Base-by-base conservation (phyloP, 257 asterid species). In the Solanum dulcamara region DNA sequence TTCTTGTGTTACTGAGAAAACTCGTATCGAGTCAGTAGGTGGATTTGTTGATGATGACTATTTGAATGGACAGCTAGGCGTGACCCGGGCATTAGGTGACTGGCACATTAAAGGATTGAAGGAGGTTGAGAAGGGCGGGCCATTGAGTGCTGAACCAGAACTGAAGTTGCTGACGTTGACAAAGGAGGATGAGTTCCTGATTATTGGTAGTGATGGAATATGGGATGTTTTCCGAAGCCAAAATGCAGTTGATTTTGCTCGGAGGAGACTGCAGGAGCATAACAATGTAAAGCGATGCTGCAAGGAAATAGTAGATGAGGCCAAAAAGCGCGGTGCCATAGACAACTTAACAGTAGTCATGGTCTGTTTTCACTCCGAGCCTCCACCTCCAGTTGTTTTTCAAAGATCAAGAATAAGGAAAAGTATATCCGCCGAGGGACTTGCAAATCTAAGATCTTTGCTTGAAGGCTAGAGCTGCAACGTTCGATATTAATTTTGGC, bases 101-200 rank as follows among this genome's bases (percentile, higher is more conserved):
- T 94, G 98, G 99, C 99, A 96, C 91, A 90, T 96, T 10, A 93
- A 94, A 89, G 98, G 99, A 30, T 90, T 96, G 67, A 96, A 96
- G 90, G 91, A 89, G 35, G 91, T 88, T 5, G 94, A 89, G 35
- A 88, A 74, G 32, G 93, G 94, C 0, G 99, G 99, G 7, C 99
- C 98, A 0, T 84, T 96, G 88, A 93, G 94, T 28, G 98, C 99
- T 20, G 99, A 96, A 86, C 99, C 99, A 6, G 99, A 96, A 85
- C 91, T 96, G 72, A 92, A 91, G 85, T 42, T 92, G 81, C 88
- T 83, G 48, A 94, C 95, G 5, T 94, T 96, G 17, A 90, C 95
- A 20, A 92, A 90, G 46, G 98, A 94, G 86, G 99, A 96, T 2
- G 99, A 96, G 62, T 94, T 93, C 96, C 88, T 96, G 94, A 92